Conservation (phyloP, 176 grass and related monocot genomes). For the Phoenix roebelenii region DNA sequence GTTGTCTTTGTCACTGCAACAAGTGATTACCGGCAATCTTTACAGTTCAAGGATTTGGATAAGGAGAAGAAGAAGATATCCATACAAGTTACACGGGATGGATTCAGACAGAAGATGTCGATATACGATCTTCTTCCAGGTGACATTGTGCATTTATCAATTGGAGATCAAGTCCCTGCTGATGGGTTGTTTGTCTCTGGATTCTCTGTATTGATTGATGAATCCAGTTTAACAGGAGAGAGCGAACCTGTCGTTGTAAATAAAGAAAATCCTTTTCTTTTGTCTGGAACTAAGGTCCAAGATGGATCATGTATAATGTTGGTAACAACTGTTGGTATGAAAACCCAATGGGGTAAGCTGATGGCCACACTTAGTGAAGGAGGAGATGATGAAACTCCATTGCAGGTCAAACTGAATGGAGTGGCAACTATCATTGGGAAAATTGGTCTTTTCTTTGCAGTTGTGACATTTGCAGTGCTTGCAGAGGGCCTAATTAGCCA, state of each 20-base stretch:
- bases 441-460: constrained; percentile 75
- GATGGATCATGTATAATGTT: constrained; percentile 96
- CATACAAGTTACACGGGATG: constrained; percentile 63
- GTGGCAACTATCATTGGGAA: constrained; percentile 94
- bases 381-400: constrained; percentile 87
- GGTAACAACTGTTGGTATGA: constrained; percentile 77
- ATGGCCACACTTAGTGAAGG: constrained; percentile 93
- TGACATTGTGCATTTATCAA: constrained; percentile 76
- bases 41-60: constrained; percentile 96
- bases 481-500: constrained; percentile 49
- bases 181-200: constrained; percentile 83
- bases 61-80: constrained; percentile 96
- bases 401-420: constrained; percentile 91
- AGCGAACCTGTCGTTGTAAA: constrained; percentile 77
- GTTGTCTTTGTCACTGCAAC: constrained; percentile 87
- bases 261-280: constrained; percentile 72
- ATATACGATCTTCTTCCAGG: constrained; percentile 83
- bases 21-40: constrained; percentile 81
- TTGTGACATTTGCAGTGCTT: constrained; percentile 90
- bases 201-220: constrained; percentile 76
- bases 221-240: constrained; percentile 90
- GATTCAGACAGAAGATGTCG: constrained; percentile 70
- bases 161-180: constrained; percentile 88
- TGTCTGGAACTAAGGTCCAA: constrained; percentile 92
- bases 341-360: constrained; percentile 90